Evolutionary conservation across 495 filamentous ascomycete genomes (phyloP).

Genomic region (Trypethelium eluteriae): DNA sequence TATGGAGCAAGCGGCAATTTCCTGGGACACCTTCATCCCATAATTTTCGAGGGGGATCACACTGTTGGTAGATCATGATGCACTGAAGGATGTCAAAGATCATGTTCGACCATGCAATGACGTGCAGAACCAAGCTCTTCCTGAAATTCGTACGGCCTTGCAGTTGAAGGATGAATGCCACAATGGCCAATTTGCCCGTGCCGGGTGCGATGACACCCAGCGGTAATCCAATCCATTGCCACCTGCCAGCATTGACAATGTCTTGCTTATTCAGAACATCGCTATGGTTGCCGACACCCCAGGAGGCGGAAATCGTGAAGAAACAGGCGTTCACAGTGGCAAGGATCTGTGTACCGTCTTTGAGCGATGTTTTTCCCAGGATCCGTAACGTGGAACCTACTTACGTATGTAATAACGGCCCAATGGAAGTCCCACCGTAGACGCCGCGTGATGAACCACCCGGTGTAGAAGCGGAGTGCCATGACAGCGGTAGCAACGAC

Average conservation of each 20-base stretch:
- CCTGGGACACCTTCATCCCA: constrained; percentile 15
- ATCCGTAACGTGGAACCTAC: not conserved
- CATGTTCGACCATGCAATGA: constrained; percentile 10
- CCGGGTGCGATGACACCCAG: constrained; percentile 6
- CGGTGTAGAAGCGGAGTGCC: constrained; percentile 1
- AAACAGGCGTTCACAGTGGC: constrained; percentile 1
- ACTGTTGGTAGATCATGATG: constrained; percentile 13
- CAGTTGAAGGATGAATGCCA: constrained; percentile 14
- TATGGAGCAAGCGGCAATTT: constrained; percentile 7
- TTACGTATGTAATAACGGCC: constrained; percentile 11
- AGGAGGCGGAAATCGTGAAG: constrained; percentile 6
- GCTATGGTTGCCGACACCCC: constrained; percentile 11
- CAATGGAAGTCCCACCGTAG: constrained; percentile 11
- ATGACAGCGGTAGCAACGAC: constrained; percentile 6
- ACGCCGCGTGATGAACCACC: not conserved
- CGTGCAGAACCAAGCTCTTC: not conserved
- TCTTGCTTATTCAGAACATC: not conserved
- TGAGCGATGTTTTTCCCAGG: not conserved
- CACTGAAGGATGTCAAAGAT: constrained; percentile 13
- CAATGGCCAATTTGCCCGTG: constrained; percentile 13
- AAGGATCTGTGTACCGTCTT: constrained; percentile 5
- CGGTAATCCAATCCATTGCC: constrained; percentile 13
- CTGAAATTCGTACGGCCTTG: constrained; percentile 8
- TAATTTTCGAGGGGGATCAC: constrained; percentile 10
- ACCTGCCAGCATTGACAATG: constrained; percentile 4